These are phyloP conservation scores for Gossypium lobatum DNA, from an alignment of 441 rosid species.

Conservation along the genomic window DNA sequence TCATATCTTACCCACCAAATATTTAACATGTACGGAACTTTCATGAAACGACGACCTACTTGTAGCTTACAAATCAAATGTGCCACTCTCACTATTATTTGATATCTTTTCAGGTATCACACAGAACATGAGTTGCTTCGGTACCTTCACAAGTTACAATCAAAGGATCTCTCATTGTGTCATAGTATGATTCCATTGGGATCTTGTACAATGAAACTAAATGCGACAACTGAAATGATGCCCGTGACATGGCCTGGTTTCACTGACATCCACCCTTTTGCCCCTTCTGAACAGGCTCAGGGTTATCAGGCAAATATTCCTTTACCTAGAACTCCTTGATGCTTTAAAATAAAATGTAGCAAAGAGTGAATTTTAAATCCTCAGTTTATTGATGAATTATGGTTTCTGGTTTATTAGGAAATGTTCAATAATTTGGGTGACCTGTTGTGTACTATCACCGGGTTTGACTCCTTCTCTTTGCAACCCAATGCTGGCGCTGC, in stretches of 20 bases:
- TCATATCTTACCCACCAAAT: conserved; percentile 67
- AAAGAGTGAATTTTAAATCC: conserved; percentile 13
- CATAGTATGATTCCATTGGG: conserved; percentile 99
- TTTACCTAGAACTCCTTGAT: background rate
- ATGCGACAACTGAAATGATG: conserved; percentile 94
- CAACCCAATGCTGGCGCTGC: conserved; percentile 99
- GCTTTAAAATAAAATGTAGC: background rate
- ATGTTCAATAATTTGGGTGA: conserved; percentile 85
- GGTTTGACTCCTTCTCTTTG: conserved; percentile 93
- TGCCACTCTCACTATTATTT: conserved; percentile 18
- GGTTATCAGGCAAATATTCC: conserved; percentile 66
- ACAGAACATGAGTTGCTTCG: conserved; percentile 94
- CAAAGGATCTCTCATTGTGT: conserved; percentile 92
- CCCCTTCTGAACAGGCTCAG: conserved; percentile 73
- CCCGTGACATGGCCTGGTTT: conserved; percentile 92
- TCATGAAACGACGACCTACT: conserved; percentile 18
- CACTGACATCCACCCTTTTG: conserved; percentile 86
- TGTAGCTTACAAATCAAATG: conserved; percentile 11
- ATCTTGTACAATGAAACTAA: conserved; percentile 95
- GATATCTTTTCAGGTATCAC: conserved; percentile 49
- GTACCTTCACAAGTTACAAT: conserved; percentile 63
- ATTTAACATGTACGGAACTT: conserved; percentile 60
- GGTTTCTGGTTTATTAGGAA: conserved; percentile 46
- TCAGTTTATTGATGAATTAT: conserved; percentile 18
- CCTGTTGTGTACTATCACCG: conserved; percentile 74